phyloP scores from a whole-genome alignment of 2,329 filamentous ascomycete species.

The Beauveria medogensis region DNA sequence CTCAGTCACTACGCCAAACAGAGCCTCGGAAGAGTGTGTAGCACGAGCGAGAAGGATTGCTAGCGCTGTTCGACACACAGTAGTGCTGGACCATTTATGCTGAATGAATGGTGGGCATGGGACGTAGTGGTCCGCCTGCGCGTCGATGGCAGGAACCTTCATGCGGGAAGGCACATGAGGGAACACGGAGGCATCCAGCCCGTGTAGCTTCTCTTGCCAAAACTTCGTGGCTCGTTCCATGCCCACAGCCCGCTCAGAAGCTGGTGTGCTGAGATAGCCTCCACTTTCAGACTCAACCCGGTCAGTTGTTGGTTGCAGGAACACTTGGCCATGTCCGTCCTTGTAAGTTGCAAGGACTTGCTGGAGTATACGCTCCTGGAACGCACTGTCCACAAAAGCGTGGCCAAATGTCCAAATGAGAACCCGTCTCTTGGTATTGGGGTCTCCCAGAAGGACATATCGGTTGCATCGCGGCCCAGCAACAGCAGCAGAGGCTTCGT shows the following conservation, averaged over 20 bases:
- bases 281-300: background rate
- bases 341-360: background rate
- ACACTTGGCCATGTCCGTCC: background rate
- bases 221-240: background rate
- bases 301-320: no score
- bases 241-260: background rate
- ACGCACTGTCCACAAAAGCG: background rate
- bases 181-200: background rate
- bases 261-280: background rate
- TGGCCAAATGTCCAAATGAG: background rate
- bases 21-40: no score
- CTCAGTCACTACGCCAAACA: no score
- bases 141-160: background rate
- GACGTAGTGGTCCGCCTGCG: background rate
- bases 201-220: background rate
- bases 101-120: no score
- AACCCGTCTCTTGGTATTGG: background rate
- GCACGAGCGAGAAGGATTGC: no score
- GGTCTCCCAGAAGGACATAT: background rate
- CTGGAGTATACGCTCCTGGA: background rate
- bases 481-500: background rate
- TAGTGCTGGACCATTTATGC: no score
- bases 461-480: background rate
- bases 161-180: background rate
- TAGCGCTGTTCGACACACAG: no score